Conservation (phyloP, 176 grass and related monocot species). For the Elaeis guineensis region DNA sequence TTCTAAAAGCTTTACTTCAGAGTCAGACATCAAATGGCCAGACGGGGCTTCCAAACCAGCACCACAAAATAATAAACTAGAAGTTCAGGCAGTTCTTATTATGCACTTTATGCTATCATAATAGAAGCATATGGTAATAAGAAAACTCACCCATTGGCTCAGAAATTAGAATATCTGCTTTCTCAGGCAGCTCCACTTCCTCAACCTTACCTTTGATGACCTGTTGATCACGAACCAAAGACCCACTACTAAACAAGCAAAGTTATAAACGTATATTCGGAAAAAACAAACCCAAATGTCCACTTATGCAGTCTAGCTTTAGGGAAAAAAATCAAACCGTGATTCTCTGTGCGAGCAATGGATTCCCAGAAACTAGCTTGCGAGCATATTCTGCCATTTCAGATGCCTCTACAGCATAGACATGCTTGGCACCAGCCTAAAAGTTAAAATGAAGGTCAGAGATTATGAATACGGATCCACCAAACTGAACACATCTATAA, state of each 20-base stretch:
- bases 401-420: constrained; percentile 95
- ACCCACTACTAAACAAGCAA: constrained; percentile 5
- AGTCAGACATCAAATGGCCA: too few species aligned
- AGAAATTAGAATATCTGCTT: constrained; percentile 96
- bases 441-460: constrained; percentile 12
- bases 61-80: too few species aligned
- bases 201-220: constrained; percentile 96
- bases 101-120: not conserved
- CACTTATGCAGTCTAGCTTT: constrained; percentile 15
- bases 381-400: constrained; percentile 97
- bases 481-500: too few species aligned
- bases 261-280: not conserved
- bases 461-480: too few species aligned
- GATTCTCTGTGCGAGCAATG: constrained; percentile 77
- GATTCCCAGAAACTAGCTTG: constrained; percentile 74
- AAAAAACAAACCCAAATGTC: not conserved
- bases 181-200: constrained; percentile 96
- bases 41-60: too few species aligned
- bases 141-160: constrained; percentile 82
- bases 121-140: constrained; percentile 1
- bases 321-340: constrained; percentile 56
- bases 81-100: too few species aligned
- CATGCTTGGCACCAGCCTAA: constrained; percentile 99
- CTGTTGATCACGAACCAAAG: constrained; percentile 27
- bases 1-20: too few species aligned